Evolutionary conservation across 1,139 yeast genomes (phyloP).

Genomic region (Yamadazyma buinensis): DNA sequence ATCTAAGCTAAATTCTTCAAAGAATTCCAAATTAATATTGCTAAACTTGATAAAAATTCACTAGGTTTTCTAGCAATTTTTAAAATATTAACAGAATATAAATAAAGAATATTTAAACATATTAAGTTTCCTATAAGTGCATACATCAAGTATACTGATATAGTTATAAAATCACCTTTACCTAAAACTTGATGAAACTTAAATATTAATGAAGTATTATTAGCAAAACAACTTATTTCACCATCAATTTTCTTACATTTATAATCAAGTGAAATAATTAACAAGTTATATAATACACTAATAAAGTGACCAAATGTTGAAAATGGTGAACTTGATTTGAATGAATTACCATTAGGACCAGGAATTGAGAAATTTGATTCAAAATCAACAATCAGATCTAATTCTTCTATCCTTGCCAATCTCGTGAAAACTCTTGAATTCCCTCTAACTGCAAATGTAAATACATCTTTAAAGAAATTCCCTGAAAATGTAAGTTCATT

Average conservation of each 20-base stretch:
- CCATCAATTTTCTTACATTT: not conserved
- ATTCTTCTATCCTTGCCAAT: conserved; percentile 2
- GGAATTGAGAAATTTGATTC: too few relatives aligned
- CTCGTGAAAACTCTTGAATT: conserved; percentile 9
- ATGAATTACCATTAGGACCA: too few relatives aligned
- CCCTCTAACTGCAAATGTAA: conserved; percentile 25
- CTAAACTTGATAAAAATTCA: conserved; percentile 2
- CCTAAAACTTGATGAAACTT: conserved; percentile 23
- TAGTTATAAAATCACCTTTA: conserved; percentile 15
- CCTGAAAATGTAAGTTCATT: conserved; percentile 29
- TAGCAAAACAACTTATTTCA: conserved; percentile 7
- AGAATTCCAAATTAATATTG: conserved; percentile 6
- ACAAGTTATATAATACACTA: not conserved
- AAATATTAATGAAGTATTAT: conserved; percentile 22
- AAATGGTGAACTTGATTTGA: too few relatives aligned
- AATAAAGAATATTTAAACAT: conserved; percentile 23
- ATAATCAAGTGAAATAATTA: conserved; percentile 1
- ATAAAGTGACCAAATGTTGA: not conserved
- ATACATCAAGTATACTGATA: conserved; percentile 25
- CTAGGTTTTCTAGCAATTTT: conserved; percentile 1
- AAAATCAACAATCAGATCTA: not conserved
- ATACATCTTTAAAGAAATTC: conserved; percentile 25
- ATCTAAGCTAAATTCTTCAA: not conserved
- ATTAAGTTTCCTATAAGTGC: conserved; percentile 29
- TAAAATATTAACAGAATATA: conserved; percentile 7